Base-by-base conservation (phyloP, 371 early-diverging fungal genomes). In the Choanephora cucurbitarum region DNA sequence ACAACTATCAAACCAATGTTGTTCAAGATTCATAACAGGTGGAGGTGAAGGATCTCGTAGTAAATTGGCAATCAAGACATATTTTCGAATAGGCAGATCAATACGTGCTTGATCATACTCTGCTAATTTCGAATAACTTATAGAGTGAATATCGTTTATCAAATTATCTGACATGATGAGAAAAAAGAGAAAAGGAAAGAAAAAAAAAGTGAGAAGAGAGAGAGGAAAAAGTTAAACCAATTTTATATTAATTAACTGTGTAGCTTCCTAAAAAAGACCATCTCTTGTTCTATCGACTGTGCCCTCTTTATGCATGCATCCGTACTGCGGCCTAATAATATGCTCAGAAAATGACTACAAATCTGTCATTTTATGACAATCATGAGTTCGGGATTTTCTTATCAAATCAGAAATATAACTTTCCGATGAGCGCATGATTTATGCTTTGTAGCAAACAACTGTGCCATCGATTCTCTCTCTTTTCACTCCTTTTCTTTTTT, bases 1-100 rank as follows among this genome's bases (percentile, higher is more conserved):
- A 49, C 66, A 65, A 34, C 52, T 45, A 8, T 65, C 66, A 53
- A 65, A 60, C 66, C 66, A 65, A 3, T 65, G 40, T 9, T 65
- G 66, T 37, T 65, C 66, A 19, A 45, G 28, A 11, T 39, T 15
- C 31, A 44, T 13, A 9, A 28, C 22, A 1, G 45, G 32, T 3
- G 42, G 31, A 4, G 34, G 21, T 9, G 37, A 24, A 17, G 55
- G 47, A 21, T 53, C 54, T 22, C 66, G 66, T 45, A 65, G 50
- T 52, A 65, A 37, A 57, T 65, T 65, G 11, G 45, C 22, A 21
- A 65, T 60, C 39, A 65, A 53, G 19, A 65, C 60, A 24, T 65
- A 65, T 60, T 65, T 65, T 6, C 60, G 60, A 5, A 65, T 65
- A 13, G 66, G 50, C 28, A 64, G 46, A 48, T 64, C 65, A 22